Evolutionary conservation across 352 stramenopile genomes (phyloP).

Genomic region (Pythium aristosporum): DNA sequence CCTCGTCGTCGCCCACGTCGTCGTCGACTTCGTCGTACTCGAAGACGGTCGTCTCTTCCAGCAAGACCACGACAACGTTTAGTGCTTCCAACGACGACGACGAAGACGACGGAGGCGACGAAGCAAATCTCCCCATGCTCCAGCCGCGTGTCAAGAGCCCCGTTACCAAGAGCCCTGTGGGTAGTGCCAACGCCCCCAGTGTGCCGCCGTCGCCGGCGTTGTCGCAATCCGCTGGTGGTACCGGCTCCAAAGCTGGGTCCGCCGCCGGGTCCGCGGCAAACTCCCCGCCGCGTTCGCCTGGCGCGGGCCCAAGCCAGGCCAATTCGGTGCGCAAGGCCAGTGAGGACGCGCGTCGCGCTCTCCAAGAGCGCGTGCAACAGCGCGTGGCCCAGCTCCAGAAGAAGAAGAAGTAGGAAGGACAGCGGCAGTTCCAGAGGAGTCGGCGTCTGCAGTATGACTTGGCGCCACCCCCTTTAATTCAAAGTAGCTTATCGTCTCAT

Average conservation of each 20-base stretch:
- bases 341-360: constrained; percentile 40
- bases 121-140: constrained; percentile 46
- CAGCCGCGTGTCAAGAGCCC: constrained; percentile 22
- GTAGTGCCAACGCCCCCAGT: constrained; percentile 16
- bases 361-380: constrained; percentile 55
- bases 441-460: too few species aligned
- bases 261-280: constrained; percentile 8
- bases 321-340: constrained; percentile 47
- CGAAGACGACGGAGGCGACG: constrained; percentile 29
- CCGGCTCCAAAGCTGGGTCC: neutral
- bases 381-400: constrained; percentile 58
- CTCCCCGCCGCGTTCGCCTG: constrained; percentile 40
- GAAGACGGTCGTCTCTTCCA: constrained; percentile 12
- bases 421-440: too few species aligned
- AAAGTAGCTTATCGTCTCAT: too few species aligned
- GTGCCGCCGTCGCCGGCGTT: constrained; percentile 18
- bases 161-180: constrained; percentile 4
- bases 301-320: constrained; percentile 16
- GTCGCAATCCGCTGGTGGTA: neutral
- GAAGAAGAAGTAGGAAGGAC: constrained; percentile 11
- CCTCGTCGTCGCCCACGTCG: constrained; percentile 13
- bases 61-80: constrained; percentile 4
- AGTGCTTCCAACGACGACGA: constrained; percentile 3
- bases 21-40: constrained; percentile 14
- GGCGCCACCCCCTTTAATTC: too few species aligned